Base-by-base conservation (phyloP, 106 monocot genomes). In the Dioscorea dumetorum region DNA sequence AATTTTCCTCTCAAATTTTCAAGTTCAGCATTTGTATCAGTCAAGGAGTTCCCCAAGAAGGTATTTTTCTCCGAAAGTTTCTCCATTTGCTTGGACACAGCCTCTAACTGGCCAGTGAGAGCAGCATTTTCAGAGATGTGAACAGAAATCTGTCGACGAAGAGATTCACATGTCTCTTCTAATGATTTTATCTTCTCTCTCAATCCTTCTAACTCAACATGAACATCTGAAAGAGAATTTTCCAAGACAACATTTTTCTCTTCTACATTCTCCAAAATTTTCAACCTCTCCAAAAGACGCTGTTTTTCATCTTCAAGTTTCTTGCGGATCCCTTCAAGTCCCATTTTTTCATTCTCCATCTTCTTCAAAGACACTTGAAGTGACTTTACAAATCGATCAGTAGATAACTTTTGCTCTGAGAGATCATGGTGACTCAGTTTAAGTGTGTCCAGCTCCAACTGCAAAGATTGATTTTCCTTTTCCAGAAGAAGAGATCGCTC, bases 11-110 rank as follows among this genome's bases (percentile, higher is more conserved):
- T 79, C 76, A 87, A 76, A 49, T 62, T 72, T 69, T 87, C 84
- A 57, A 99, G 72, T 69, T 93, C 90, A 51, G 56, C 58, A 70
- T 83, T 79, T 19, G 74, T 71, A 68, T 87, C 99, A 49, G 70
- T 83, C 12, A 99, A 32, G 28, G 87, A 90, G 64, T 73, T 87
- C 66, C 93, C 90, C 32, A 90, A 67, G 16, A 79, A 68, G 10
- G 58, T 72, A 66, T 87, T 99, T 63, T 79, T 79, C 63, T 66
- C 74, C 12, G 72, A 70, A 50, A 87, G 68, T 57, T 85, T 77
- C 70, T 81, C 87, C 71, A 90, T 79, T 56, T 81, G 79, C 17
- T 73, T 51, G 57, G 72, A 24, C 66, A 75, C 54, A 34, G 32
- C 51, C 48, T 85, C 76, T 19, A 91, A 56, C 60, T 86, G 79